These are phyloP conservation scores for Cyberlindnera suaveolens DNA, from an alignment of 805 yeast genomes.

Conservation along the genomic window DNA sequence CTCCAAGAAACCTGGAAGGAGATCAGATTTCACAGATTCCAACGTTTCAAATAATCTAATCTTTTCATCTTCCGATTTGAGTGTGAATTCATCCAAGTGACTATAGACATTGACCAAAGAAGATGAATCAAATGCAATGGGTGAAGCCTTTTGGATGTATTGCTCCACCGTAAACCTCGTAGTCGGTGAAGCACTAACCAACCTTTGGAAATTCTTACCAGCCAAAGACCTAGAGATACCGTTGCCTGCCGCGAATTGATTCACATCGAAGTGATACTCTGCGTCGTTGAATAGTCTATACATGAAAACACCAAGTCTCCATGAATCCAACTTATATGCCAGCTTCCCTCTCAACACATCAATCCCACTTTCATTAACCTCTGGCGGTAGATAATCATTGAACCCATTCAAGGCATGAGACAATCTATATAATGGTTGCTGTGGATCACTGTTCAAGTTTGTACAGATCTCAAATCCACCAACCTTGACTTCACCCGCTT, in stretches of 20 bases:
- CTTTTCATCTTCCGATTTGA: conserved; percentile 49
- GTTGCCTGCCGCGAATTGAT: conserved; percentile 7
- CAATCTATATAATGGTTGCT: conserved; percentile 29
- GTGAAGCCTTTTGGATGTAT: conserved; percentile 21
- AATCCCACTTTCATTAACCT: conserved; percentile 39
- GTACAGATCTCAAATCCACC: conserved; percentile 74
- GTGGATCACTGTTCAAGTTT: conserved; percentile 31
- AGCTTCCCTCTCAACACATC: conserved; percentile 26
- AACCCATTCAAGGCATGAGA: conserved; percentile 29
- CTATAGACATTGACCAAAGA: conserved; percentile 46
- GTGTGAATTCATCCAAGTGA: conserved; percentile 48
- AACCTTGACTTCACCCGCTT: conserved; percentile 75
- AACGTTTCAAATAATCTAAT: conserved; percentile 35
- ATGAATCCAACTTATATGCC: conserved; percentile 56
- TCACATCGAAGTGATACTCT: conserved; percentile 5
- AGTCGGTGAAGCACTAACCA: conserved; percentile 33
- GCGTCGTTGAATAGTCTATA: conserved; percentile 35
- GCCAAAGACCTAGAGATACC: conserved; percentile 29
- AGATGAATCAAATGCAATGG: conserved; percentile 29
- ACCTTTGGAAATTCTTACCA: conserved; percentile 32
- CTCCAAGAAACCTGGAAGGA: conserved; percentile 51
- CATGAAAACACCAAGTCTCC: conserved; percentile 52
- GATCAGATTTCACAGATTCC: conserved; percentile 27
- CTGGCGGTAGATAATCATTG: conserved; percentile 44
- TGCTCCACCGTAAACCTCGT: conserved; percentile 30